Evolutionary conservation across 208 protist genomes (phyloP), one percentile per base, ranked within the genome.

Genomic region (Crithidia acanthocephali): DNA sequence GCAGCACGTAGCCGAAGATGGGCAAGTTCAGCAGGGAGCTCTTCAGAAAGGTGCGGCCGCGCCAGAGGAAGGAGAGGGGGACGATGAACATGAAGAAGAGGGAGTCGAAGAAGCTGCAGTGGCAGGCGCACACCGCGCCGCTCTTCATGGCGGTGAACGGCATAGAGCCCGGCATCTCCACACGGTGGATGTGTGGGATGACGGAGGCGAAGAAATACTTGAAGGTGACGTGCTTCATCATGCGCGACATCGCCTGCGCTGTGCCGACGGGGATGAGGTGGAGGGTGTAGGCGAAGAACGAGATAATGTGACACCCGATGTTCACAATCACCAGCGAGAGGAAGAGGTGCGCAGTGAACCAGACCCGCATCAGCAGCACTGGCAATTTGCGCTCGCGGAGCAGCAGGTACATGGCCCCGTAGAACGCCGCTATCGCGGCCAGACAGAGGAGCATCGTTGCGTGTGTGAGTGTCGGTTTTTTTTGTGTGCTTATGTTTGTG

Each of bases 21-120:
- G 91, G 88, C 22, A 94, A 27, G 45, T 82, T 78, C 53, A 67
- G 79, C 27, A 96, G 71, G 0, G 81, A 76, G 30, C 67, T 72
- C 74, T 94, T 94, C 25, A 88, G 44, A 65, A 92, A 84, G n/a
- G 88, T 88, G 65, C 83, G 79, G 60, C 64, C 70, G 16, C 79
- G 75, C 40, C 28, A 52, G 32, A 91, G 55, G 60, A 77, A 81
- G 1, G 53, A n/a, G 16, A 83, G 52, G 0, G 86, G 79, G 5
- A 40, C 64, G 18, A 92, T 32, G 48, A 61, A 79, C n/a, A 88
- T 45, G 51, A 88, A 91, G 23, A 91, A 44, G 37, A 93, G 30
- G 3, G 81, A 72, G 68, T 94, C 91, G 35, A 88, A 91, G 76
- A 92, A 93, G 67, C 82, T 90, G 30, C 84, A 82, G 78, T 95